Conservation (phyloP, 1,139 yeast species). For the Suhomyces taliae region DNA sequence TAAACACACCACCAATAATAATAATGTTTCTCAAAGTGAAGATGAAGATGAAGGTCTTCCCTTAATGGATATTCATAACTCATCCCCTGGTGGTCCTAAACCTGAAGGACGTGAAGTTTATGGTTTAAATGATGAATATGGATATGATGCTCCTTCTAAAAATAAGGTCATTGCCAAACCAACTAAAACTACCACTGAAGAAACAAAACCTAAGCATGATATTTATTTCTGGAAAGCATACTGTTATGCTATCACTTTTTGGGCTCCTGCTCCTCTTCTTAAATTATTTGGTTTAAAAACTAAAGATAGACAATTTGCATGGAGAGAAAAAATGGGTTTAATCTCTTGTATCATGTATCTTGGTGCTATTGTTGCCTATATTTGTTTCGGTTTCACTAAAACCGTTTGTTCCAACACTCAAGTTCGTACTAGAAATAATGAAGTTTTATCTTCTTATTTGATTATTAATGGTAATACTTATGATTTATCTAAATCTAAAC, state of each 20-base stretch:
- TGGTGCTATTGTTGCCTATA: constrained; percentile 78
- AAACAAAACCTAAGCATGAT: constrained; percentile 22
- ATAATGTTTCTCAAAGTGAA: constrained; percentile 10
- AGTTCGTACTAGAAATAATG: constrained; percentile 57
- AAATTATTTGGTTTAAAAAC: constrained; percentile 74
- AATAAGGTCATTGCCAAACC: constrained; percentile 27
- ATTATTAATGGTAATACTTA: constrained; percentile 82
- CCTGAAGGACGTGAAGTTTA: constrained; percentile 49
- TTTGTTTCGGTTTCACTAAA: constrained; percentile 89
- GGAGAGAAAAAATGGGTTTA: constrained; percentile 94
- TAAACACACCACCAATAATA: background rate
- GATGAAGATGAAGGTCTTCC: constrained; percentile 47
- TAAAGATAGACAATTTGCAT: constrained; percentile 84
- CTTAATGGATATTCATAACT: constrained; percentile 37
- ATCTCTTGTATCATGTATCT: constrained; percentile 70
- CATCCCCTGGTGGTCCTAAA: constrained; percentile 11
- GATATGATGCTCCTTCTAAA: constrained; percentile 26
- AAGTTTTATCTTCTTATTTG: constrained; percentile 59
- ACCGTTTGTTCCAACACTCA: constrained; percentile 63
- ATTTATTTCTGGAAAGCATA: constrained; percentile 78
- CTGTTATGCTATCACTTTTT: constrained; percentile 78
- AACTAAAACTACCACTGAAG: constrained; percentile 13
- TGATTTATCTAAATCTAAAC: constrained; percentile 66
- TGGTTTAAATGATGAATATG: constrained; percentile 62
- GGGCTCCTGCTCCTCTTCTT: constrained; percentile 85